Evolutionary conservation across 179 eudicot genomes (phyloP).

Genomic region (Actinidia polygama): DNA sequence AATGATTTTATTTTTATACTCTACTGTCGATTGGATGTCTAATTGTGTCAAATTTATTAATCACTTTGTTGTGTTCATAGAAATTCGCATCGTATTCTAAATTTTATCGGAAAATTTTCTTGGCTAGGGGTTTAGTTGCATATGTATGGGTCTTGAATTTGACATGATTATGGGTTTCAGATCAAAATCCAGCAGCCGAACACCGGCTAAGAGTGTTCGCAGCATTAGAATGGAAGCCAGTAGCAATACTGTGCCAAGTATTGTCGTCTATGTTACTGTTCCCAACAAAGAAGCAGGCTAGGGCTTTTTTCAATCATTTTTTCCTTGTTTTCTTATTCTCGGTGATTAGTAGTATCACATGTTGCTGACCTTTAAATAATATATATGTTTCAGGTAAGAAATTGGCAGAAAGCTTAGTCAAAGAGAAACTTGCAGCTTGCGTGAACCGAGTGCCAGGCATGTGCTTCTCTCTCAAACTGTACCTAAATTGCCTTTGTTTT

Average conservation of each 20-base stretch:
- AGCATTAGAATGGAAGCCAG: conserved; percentile 60
- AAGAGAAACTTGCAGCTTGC: conserved; percentile 95
- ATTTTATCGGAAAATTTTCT: too few species aligned
- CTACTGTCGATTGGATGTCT: too few species aligned
- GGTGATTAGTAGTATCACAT: background rate
- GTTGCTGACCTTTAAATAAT: background rate
- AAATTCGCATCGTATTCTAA: too few species aligned
- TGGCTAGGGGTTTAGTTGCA: too few species aligned
- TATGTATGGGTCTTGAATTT: background rate
- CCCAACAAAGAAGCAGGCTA: conserved; percentile 96
- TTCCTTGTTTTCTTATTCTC: background rate
- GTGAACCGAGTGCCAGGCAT: conserved; percentile 95
- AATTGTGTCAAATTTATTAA: too few species aligned
- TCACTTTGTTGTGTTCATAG: too few species aligned
- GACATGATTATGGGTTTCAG: conserved; percentile 21
- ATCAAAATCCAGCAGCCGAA: conserved; percentile 35
- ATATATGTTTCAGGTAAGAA: conserved; percentile 65
- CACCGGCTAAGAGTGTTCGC: conserved; percentile 43
- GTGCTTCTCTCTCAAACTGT: conserved; percentile 24
- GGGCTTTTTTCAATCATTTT: background rate
- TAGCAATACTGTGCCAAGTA: conserved; percentile 77
- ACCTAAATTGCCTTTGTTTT: background rate
- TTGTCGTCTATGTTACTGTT: conserved; percentile 92
- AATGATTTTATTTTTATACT: too few species aligned
- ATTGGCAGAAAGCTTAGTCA: conserved; percentile 87